A percentile compares a stretch with the other conserved stretches of the same genome.
phyloP scores from a whole-genome alignment of 306 rosid genomes.

The Argentina anserina region DNA sequence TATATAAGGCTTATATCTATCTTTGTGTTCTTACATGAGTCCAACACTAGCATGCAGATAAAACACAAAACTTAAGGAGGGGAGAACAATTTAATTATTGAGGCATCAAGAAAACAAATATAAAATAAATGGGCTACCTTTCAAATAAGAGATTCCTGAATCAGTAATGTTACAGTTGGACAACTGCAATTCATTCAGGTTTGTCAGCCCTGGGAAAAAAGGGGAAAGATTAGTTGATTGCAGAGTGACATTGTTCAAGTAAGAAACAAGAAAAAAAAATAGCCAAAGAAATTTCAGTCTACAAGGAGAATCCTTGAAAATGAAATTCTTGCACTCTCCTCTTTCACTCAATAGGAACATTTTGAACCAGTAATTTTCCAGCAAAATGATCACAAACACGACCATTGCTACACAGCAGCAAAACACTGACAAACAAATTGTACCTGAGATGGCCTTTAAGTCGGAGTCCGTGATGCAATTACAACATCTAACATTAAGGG shows the following conservation, averaged over 20 bases:
- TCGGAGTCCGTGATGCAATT: constrained; percentile 58
- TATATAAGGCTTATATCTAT: background rate
- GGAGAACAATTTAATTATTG: constrained; percentile 2
- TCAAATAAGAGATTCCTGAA: constrained; percentile 52
- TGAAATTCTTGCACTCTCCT: background rate
- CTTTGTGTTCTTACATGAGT: background rate
- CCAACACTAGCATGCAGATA: background rate
- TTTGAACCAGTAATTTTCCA: background rate
- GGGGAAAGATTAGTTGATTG: constrained; percentile 13
- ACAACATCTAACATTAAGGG: constrained; percentile 61
- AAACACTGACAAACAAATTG: constrained; percentile 1
- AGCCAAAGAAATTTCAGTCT: constrained; percentile 11
- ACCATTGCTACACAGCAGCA: constrained; percentile 15
- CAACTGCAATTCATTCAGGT: constrained; percentile 54
- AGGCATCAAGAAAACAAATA: constrained; percentile 1
- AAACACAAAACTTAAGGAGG: constrained; percentile 15
- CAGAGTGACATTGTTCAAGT: background rate
- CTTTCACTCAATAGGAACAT: background rate
- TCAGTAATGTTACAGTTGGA: constrained; percentile 56
- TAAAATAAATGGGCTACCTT: constrained; percentile 42
- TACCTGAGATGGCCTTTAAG: constrained; percentile 61
- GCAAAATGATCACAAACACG: background rate
- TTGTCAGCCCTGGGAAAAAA: constrained; percentile 47
- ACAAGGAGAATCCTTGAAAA: background rate
- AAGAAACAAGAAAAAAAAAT: background rate